Evolutionary conservation across 352 stramenopile species (phyloP).

Genomic region (Pythium volutum): DNA sequence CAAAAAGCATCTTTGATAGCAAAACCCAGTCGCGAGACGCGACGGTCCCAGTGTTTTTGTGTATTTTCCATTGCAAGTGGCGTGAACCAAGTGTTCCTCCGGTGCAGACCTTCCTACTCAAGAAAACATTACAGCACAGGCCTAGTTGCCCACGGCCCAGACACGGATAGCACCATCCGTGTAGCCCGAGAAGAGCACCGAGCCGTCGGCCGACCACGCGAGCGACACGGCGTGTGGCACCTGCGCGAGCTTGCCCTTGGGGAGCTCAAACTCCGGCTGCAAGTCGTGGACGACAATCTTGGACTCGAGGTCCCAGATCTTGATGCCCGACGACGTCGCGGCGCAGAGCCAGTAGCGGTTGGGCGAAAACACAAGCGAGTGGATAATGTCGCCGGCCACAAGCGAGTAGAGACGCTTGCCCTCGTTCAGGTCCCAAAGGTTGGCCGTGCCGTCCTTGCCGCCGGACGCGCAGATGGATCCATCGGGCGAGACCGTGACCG

Average conservation of each 20-base stretch:
- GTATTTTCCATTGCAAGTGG: no score
- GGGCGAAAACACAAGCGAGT: constrained; percentile 98
- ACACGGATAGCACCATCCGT: constrained; percentile 98
- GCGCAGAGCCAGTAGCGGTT: constrained; percentile 99
- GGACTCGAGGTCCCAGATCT: constrained; percentile 99
- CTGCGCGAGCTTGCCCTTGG: constrained; percentile 93
- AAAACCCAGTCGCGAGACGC: constrained; percentile 17
- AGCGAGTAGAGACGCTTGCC: constrained; percentile 99
- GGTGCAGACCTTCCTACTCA: no score
- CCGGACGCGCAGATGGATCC: constrained; percentile 98
- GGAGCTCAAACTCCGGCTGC: constrained; percentile 88
- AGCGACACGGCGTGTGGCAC: constrained; percentile 97
- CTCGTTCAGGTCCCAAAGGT: constrained; percentile 99
- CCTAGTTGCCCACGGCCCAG: constrained; percentile 87
- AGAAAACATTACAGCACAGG: not conserved
- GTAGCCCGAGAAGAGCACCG: constrained; percentile 99
- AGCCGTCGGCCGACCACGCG: constrained; percentile 97
- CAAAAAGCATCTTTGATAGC: not conserved
- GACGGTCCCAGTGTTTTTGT: no score
- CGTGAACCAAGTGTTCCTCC: no score
- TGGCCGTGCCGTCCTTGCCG: constrained; percentile 99
- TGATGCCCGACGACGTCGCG: constrained; percentile 98
- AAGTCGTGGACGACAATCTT: constrained; percentile 99
- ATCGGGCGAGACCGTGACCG: constrained; percentile 99
- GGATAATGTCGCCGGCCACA: constrained; percentile 96